These are phyloP conservation scores for Colletotrichum cuscutae DNA, from an alignment of 2,329 filamentous ascomycete genomes.

Conservation along the genomic window DNA sequence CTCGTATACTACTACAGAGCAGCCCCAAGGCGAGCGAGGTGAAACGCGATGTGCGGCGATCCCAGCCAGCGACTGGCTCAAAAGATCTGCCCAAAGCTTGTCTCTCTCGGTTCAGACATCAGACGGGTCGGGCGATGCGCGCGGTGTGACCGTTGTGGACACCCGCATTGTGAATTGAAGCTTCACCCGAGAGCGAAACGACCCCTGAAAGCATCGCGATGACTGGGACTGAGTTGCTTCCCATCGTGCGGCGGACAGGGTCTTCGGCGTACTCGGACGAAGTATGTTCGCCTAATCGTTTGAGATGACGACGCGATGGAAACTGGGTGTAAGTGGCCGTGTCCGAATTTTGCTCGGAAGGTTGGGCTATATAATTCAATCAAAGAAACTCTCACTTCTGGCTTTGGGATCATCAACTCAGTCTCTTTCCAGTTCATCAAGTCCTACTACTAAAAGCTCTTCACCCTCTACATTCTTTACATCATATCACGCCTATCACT, in stretches of 20 bases:
- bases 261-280: neutral
- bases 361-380: conserved; percentile 11
- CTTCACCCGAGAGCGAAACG: conserved; percentile 1
- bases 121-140: conserved; percentile 4
- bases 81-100: conserved; percentile 25
- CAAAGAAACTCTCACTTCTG: neutral
- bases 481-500: neutral
- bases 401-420: neutral
- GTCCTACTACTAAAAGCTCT: neutral
- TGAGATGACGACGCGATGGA: conserved; percentile 23
- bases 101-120: conserved; percentile 2
- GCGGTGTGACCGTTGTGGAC: neutral
- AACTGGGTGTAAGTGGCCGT: neutral
- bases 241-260: neutral
- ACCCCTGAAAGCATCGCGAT: neutral
- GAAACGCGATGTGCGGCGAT: conserved; percentile 24
- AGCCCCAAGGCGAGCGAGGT: neutral
- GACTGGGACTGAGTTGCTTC: neutral
- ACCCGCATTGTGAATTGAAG: neutral
- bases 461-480: neutral
- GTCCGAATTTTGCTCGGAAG: neutral
- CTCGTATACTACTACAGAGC: neutral
- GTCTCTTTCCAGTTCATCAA: neutral
- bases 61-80: conserved; percentile 1
- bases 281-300: conserved; percentile 3